These are phyloP conservation scores for Cladophialophora chaetospira DNA, from an alignment of 2,329 filamentous ascomycete species.

Conservation along the genomic window DNA sequence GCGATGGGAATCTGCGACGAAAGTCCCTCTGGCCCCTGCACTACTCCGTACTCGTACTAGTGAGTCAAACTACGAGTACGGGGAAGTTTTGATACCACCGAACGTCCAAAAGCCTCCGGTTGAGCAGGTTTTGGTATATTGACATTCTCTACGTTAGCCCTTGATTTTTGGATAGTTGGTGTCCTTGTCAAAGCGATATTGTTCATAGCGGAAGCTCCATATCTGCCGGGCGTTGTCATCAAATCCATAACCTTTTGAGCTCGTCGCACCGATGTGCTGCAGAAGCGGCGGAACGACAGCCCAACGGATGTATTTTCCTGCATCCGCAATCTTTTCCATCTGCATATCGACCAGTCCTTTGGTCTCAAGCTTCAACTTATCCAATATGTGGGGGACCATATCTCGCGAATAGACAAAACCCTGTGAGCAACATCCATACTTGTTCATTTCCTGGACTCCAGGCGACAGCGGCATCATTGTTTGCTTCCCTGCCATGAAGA, in stretches of 20 bases:
- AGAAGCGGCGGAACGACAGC: conserved; percentile 47
- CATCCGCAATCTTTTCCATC: conserved; percentile 46
- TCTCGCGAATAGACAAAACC: conserved; percentile 47
- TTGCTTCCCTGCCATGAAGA: conserved; percentile 45
- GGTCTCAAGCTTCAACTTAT: conserved; percentile 38
- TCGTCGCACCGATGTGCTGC: conserved; percentile 49
- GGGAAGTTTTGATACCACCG: neutral
- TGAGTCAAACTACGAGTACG: neutral
- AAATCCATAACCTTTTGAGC: conserved; percentile 37
- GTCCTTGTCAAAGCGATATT: neutral
- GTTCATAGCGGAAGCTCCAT: conserved; percentile 14
- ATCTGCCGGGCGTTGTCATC: conserved; percentile 9
- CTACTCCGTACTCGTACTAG: no score
- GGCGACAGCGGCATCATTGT: conserved; percentile 41
- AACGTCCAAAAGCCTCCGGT: neutral
- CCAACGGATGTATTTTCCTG: conserved; percentile 43
- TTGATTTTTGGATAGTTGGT: no score
- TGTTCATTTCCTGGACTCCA: conserved; percentile 45
- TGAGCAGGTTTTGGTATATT: no score
- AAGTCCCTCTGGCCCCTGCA: conserved; percentile 7
- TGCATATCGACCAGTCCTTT: conserved; percentile 45
- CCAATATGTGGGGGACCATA: conserved; percentile 34
- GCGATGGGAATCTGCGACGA: conserved; percentile 1
- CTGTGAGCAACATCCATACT: conserved; percentile 50
- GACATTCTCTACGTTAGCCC: no score